Evolutionary conservation across 768 basidiomycete species (phyloP), one percentile per base, ranked within the genome.

Genomic region (Rhizopogon sp.): DNA sequence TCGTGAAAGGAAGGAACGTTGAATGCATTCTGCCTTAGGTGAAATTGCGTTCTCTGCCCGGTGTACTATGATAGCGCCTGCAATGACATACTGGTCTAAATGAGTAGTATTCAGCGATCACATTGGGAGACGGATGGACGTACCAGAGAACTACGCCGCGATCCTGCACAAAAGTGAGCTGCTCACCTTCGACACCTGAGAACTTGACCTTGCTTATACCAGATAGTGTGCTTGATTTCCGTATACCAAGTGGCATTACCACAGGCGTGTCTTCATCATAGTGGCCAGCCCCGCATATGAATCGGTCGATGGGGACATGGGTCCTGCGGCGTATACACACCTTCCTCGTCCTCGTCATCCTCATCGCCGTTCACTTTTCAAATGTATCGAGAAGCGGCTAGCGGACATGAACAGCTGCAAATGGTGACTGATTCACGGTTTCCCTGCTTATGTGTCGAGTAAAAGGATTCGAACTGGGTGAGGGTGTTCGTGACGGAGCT

Each of bases 1-100:
- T 25, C 25, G 25, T 25, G 25, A 25, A 25, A 39, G 20, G 43
- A 53, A 46, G 49, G 35, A 44, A 39, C 52, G 35, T 33, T 29
- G 74, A 87, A 54, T 70, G 93, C 94, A 70, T 98, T 86, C 69
- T 93, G 94, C 1, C 95, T 95, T 5, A 96, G 85, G 66, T 96
- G 93, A 74, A 96, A 96, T 50, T n/a, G 87, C 76, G 89, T 88
- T 8, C 97, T 97, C 59, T 97, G 81, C 70, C 22, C 98, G 97
- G 43, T 96, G 82, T 33, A 98, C 85, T 66, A 99, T 90, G 62
- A 99, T 98, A 74, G 96, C 92, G 42, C 97, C 97, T 7, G 97
- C 92, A 22, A 90, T 80, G 25, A 98, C 94, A 71, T 80, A 82
- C 71, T 98, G 87, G 66, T 97, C 96, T 98, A 57, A 49, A 37